These are phyloP conservation scores for Calocybe gambosa DNA, from an alignment of 1,284 basidiomycete genomes.

Conservation along the genomic window DNA sequence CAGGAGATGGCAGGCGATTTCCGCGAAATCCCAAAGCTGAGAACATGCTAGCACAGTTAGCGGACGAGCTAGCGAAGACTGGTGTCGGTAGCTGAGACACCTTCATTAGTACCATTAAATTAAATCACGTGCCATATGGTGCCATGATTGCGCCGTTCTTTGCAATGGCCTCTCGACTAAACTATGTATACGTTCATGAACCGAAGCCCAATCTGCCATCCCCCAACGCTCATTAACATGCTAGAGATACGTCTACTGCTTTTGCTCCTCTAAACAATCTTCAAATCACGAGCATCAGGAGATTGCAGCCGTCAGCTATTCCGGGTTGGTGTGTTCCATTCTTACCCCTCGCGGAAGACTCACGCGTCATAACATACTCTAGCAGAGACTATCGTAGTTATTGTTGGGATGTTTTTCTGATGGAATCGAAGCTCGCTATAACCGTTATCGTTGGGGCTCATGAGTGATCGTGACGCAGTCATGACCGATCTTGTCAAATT, in stretches of 20 bases:
- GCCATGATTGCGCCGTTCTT: background rate
- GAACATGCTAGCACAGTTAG: constrained; percentile 55
- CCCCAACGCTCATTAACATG: no score
- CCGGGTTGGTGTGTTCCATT: no score
- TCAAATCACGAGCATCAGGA: no score
- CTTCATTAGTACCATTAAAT: no score
- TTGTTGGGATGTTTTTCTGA: constrained; percentile 1
- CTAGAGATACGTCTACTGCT: no score
- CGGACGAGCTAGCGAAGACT: constrained; percentile 47
- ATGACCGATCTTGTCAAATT: constrained; percentile 11
- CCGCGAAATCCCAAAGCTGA: constrained; percentile 61
- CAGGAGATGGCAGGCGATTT: constrained; percentile 61
- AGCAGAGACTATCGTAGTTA: background rate
- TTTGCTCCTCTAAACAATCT: no score
- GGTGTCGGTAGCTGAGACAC: constrained; percentile 40
- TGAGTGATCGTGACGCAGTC: constrained; percentile 1
- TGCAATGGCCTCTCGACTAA: no score
- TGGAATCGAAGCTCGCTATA: background rate
- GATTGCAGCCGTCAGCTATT: no score
- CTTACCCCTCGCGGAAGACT: background rate
- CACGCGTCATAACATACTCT: constrained; percentile 4
- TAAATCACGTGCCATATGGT: constrained; percentile 12
- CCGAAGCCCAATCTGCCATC: no score
- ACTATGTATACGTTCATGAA: no score
- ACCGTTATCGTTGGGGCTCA: background rate